A percentile compares a stretch with the other conserved stretches of the same genome.
Evolutionary conservation across 306 rosid genomes (phyloP).

Genomic region (Castanea mollissima): DNA sequence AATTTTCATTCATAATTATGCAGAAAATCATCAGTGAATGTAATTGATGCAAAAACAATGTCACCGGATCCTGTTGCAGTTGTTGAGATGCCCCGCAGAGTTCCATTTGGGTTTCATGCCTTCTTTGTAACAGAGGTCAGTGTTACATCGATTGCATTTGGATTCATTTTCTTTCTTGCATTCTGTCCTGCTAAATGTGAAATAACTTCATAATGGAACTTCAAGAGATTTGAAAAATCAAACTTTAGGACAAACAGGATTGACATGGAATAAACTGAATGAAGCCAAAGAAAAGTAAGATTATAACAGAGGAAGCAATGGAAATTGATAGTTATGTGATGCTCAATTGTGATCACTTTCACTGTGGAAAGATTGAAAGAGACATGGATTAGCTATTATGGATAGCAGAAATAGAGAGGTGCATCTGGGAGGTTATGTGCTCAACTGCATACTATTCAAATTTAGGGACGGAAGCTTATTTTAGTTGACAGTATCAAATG

Average conservation of each 20-base stretch:
- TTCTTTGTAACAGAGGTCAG: constrained; percentile 88
- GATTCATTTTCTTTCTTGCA: too few species aligned
- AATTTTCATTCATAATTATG: constrained; percentile 19
- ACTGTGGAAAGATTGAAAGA: not conserved
- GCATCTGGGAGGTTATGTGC: not conserved
- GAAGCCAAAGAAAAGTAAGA: not conserved
- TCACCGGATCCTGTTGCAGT: constrained; percentile 83
- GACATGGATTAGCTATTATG: not conserved
- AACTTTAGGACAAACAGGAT: not conserved
- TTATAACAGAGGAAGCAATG: not conserved
- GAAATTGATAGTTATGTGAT: not conserved
- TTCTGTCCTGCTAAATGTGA: not conserved
- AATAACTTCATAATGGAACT: not conserved
- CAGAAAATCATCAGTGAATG: constrained; percentile 75
- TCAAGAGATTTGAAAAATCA: not conserved
- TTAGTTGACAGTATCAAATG: too few species aligned
- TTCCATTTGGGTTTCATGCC: constrained; percentile 93
- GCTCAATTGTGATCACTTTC: not conserved
- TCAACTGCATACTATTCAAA: too few species aligned
- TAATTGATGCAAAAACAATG: constrained; percentile 85
- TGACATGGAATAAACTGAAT: not conserved
- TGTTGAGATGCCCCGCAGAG: constrained; percentile 78
- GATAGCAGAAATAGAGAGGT: not conserved
- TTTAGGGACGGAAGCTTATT: too few species aligned
- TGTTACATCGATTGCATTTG: not conserved